These are phyloP conservation scores for Venturia nashicola DNA, from an alignment of 2,329 filamentous ascomycete species.

Conservation along the genomic window DNA sequence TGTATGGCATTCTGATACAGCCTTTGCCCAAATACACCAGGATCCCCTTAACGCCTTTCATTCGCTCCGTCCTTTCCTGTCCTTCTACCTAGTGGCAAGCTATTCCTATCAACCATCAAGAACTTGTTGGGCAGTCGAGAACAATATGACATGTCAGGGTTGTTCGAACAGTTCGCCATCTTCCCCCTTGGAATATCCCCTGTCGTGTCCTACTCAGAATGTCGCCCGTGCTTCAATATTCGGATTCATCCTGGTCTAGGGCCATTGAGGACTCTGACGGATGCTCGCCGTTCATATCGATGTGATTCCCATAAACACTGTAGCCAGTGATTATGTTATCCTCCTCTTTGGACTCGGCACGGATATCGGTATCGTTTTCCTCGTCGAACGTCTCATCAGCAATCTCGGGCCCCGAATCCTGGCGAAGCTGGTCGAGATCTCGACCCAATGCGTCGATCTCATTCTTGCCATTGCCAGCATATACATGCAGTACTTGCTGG, in stretches of 20 bases:
- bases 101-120: background rate
- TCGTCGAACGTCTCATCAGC: background rate
- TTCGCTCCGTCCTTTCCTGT: background rate
- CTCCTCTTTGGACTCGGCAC: no score
- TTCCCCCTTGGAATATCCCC: background rate
- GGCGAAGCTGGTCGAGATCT: background rate
- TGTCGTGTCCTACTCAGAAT: background rate
- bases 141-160: background rate
- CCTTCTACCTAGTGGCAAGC: background rate
- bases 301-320: background rate
- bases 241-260: background rate
- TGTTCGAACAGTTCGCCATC: background rate
- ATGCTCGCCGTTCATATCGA: background rate
- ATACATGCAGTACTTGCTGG: background rate
- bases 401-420: background rate
- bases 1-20: background rate
- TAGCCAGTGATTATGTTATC: background rate
- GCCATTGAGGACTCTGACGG: background rate
- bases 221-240: background rate
- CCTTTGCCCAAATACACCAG: background rate
- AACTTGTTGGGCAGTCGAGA: background rate
- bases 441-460: background rate
- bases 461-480: background rate
- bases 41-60: background rate
- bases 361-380: background rate